phyloP scores from a whole-genome alignment of 2,329 filamentous ascomycete genomes.

The Colletotrichum sansevieriae region DNA sequence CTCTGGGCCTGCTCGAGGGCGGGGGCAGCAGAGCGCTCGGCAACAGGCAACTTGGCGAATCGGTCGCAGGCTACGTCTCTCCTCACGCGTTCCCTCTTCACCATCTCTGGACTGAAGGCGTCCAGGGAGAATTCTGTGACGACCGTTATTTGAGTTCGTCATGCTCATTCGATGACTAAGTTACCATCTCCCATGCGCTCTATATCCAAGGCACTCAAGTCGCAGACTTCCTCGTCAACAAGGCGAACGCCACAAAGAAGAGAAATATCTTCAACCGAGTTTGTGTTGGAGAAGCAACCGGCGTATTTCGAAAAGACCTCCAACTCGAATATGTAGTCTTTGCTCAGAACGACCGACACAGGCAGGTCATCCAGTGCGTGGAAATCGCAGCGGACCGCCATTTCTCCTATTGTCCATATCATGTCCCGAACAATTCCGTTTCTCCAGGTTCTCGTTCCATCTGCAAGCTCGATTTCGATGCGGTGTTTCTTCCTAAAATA shows the following conservation, averaged over 20 bases:
- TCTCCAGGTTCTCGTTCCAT: background rate
- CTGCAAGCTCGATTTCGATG: conserved; percentile 1
- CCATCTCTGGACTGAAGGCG: background rate
- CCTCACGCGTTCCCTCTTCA: background rate
- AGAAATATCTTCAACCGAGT: background rate
- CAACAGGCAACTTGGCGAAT: background rate
- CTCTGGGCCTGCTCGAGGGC: background rate
- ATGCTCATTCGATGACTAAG: background rate
- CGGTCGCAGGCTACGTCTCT: background rate
- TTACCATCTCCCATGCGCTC: background rate
- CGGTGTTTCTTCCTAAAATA: background rate
- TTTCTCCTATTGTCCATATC: background rate
- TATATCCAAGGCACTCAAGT: background rate
- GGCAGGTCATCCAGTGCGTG: background rate
- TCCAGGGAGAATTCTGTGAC: background rate
- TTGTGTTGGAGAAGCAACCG: background rate
- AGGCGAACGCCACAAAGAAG: conserved; percentile 8
- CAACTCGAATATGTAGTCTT: conserved; percentile 3
- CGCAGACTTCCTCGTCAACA: background rate
- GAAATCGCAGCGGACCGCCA: background rate
- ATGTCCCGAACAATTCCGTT: background rate
- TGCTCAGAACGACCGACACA: background rate
- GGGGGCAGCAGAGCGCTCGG: background rate
- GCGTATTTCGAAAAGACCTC: background rate
- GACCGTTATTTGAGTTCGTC: background rate